Evolutionary conservation across 768 basidiomycete species (phyloP), one percentile per base, ranked within the genome.

Genomic region (Lenzites betulinus): DNA sequence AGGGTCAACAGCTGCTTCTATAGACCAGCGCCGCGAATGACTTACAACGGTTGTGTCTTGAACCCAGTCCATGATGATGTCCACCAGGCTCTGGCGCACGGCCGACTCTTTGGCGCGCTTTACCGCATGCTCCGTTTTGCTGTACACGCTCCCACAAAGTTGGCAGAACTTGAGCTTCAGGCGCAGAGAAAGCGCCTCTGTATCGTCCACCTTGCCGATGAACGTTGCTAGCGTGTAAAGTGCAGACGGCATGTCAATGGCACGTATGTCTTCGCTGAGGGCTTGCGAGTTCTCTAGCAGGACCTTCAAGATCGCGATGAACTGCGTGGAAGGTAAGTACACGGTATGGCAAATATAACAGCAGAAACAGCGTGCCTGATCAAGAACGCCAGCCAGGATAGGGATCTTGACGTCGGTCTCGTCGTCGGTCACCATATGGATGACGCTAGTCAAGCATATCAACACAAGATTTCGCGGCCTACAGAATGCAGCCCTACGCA

Each of bases 11-110:
- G 11, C 30, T 33, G 30, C 11, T 33, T 33, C 30, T 33, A 11
- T 33, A 33, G 6, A 33, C 4, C 30, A 33, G 30, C 30, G 30
- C 30, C 30, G 4, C 11, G 30, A 5, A 33, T 33, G 6, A 73
- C 85, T 55, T 53, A 90, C 90, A 59, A 69, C 64, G 16, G 76
- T 58, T 8, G 81, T 76, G 52, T 83, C 80, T 62, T 82, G 79
- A 42, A 91, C 84, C 93, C 93, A 96, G 44, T 89, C 86, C 69
- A 88, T 78, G n/a, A 95, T 76, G 33, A 83, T 80, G 60, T 95
- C 91, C 25, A 93, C 77, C 39, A 93, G 82, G 38, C 80, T 78
- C 70, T 92, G 89, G 13, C 92, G 84, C 15, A 84, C 78, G 54
- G 75, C 73, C 61, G 79, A 84, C 66, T 91, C 89, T 70, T 87